Evolutionary conservation across 345 rosid species (phyloP).

Genomic region (Brassica carinata): DNA sequence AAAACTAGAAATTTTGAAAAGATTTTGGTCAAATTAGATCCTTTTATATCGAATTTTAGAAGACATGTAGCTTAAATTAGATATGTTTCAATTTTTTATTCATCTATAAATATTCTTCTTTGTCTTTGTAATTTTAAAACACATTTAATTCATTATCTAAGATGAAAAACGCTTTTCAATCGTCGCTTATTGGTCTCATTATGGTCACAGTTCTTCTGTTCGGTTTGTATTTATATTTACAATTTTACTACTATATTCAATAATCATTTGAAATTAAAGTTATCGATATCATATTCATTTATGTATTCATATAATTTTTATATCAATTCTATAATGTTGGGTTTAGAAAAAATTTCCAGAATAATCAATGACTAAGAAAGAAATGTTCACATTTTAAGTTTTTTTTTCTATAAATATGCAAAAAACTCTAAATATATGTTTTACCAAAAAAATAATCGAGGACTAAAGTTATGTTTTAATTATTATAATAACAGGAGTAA

Average conservation of each 20-base stretch:
- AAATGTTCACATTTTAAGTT: background rate
- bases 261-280: background rate
- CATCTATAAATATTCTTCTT: background rate
- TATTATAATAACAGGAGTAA: background rate
- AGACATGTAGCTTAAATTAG: background rate
- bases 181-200: background rate
- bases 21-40: background rate
- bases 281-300: background rate
- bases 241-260: background rate
- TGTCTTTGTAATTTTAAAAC: background rate
- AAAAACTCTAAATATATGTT: background rate
- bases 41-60: background rate
- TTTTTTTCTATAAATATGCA: background rate
- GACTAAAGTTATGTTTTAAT: background rate
- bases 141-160: background rate
- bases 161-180: background rate
- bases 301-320: background rate
- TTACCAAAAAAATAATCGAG: background rate
- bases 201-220: background rate
- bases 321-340: background rate
- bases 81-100: background rate
- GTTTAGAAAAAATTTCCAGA: background rate
- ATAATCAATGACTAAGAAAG: background rate
- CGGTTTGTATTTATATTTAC: background rate
- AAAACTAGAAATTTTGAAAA: background rate